Evolutionary conservation across 768 basidiomycete species (phyloP), one percentile per base, ranked within the genome.

Genomic region (Daedaleopsis sinensis): DNA sequence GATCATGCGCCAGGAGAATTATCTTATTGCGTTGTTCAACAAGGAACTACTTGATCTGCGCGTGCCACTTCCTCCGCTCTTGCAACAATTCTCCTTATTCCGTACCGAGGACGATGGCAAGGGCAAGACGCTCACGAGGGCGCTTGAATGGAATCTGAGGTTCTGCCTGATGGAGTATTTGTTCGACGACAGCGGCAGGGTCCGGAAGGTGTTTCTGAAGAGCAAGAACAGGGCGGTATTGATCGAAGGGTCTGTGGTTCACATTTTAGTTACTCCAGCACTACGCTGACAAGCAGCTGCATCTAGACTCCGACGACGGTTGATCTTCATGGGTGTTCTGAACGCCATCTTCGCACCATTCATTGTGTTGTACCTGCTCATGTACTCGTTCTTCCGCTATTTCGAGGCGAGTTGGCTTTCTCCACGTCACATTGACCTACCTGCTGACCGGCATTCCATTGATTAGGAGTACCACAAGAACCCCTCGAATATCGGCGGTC

Each of bases 331-430:
- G 92, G 97, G 94, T 13, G 86, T 97, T 55, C 73, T 99, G 57
- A 99, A 99, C 67, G 95, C 93, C 2, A 85, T 95, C 11, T 96
- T 98, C 66, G 93, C 92, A 1, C 97, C 97, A 0, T 96, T 98
- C 77, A 98, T 99, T 69, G 92, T 98, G 36, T 78, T 96, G 18
- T 99, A 99, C 74, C 85, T 98, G 46, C 76, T 98, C 43, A 93
- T 98, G 88, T 99, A 97, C 73, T 98, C 95, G 0, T 99, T 99
- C 82, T 99, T 99, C 82, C 91, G 96, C 4, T 99, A 99, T 73
- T 99, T 99, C 63, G 97, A 99, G 82, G 97, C 94, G 51, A 54
- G 86, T 73, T 13, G 19, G 6, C 11, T 19, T 21, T 56, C 5
- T 13, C 21, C 19, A 27, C 35, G 35, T 18, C n/a, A n/a, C n/a